These are phyloP conservation scores for Xylaria venustula DNA, from an alignment of 495 filamentous ascomycete genomes.

Conservation along the genomic window DNA sequence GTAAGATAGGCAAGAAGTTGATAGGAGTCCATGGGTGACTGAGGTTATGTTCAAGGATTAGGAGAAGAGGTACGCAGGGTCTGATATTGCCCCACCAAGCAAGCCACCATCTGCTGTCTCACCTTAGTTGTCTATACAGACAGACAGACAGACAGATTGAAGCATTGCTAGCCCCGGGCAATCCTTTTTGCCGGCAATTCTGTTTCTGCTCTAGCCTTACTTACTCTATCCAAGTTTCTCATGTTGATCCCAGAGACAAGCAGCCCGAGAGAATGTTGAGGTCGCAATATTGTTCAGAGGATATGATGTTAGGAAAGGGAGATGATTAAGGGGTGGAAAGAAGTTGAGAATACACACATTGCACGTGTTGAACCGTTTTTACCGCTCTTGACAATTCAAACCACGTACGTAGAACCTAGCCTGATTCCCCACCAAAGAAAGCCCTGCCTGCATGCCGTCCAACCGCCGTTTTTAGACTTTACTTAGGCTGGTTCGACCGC, in stretches of 20 bases:
- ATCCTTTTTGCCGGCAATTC: background rate
- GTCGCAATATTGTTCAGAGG: too few species aligned
- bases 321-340: too few species aligned
- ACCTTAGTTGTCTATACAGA: background rate
- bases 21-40: background rate
- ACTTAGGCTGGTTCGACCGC: too few species aligned
- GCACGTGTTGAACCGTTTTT: too few species aligned
- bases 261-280: too few species aligned
- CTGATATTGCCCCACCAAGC: conserved; percentile 7
- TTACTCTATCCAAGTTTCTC: too few species aligned
- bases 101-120: background rate
- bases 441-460: conserved; percentile 8
- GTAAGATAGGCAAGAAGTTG: background rate
- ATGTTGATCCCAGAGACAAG: too few species aligned
- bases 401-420: background rate
- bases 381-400: background rate
- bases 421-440: conserved; percentile 10
- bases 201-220: too few species aligned
- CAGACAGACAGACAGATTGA: too few species aligned
- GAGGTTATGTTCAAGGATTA: background rate
- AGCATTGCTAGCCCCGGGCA: background rate
- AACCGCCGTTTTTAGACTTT: conserved; percentile 2
- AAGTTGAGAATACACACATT: background rate
- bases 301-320: too few species aligned
- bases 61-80: background rate